Evolutionary conservation across 371 early-diverging fungal species (phyloP), one percentile per base, ranked within the genome.

Genomic region (Mucor sp.): DNA sequence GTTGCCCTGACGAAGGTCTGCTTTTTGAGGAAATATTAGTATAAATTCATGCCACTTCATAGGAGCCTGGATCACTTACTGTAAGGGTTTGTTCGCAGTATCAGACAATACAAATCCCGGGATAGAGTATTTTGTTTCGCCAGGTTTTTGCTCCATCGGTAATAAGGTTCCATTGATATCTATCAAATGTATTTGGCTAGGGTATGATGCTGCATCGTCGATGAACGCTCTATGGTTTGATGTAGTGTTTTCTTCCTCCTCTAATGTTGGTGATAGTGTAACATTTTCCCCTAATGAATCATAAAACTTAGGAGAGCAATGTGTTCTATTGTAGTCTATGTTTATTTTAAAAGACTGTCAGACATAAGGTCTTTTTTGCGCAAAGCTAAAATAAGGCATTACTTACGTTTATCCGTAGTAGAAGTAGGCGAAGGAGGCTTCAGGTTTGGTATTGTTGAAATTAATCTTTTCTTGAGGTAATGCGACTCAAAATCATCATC

Each of bases 51-150:
- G 57, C 9, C 30, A n/a, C 33, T 21, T 2, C 7, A 1, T 28
- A 57, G 6, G 6, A 58, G 12, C 14, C 37, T 37, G 14, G 27
- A 43, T 28, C 27, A 60, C 55, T 50, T 25, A 63, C 55, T 33
- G 39, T 25, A 23, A 21, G 17, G 44, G 32, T 17, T 19, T 50
- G 27, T 35, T 62, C 3, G 11, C 15, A 12, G 32, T 32, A 32
- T 27, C 39, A 27, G 43, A 43, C 7, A 80, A 62, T 12, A 78
- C 71, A 62, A 81, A 81, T 33, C 58, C 72, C 9, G 82, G 82
- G 47, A 78, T 81, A 19, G 70, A 60, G 25, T 75, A 66, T 57
- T 70, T 71, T 11, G 50, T 60, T 56, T 71, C 74, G 17, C 77
- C 77, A 12, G 74, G 60, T 39, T 63, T 67, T 37, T 70, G 64